Conservation (phyloP, 371 early-diverging fungal genomes). For the Lichtheimia ramosa region DNA sequence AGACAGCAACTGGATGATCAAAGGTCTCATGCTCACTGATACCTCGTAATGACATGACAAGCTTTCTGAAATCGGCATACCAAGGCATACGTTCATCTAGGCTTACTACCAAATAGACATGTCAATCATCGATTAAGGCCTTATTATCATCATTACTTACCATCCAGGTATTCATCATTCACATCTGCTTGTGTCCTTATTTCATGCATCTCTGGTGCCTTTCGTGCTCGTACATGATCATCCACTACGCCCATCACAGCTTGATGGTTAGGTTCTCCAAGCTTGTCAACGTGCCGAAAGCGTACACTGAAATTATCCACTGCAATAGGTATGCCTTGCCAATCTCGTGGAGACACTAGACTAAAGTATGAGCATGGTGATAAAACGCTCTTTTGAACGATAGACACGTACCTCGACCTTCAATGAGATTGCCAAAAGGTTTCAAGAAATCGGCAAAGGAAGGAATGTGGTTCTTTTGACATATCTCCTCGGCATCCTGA, state of each 20-base stretch:
- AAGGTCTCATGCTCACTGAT: conserved; percentile 91
- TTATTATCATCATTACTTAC: conserved; percentile 27
- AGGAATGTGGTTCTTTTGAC: conserved; percentile 65
- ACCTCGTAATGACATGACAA: conserved; percentile 64
- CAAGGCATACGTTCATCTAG: conserved; percentile 77
- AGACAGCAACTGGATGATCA: conserved; percentile 86
- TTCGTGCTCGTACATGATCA: conserved; percentile 46
- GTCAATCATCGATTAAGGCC: background rate
- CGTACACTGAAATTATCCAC: conserved; percentile 71
- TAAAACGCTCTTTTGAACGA: background rate
- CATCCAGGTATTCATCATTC: conserved; percentile 44
- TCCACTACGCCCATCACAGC: conserved; percentile 57
- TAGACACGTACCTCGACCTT: conserved; percentile 62
- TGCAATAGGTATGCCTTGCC: conserved; percentile 61
- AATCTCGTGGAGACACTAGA: conserved; percentile 70
- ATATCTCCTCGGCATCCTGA: conserved; percentile 70
- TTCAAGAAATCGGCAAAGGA: conserved; percentile 73
- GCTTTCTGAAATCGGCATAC: conserved; percentile 78
- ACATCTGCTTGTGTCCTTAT: conserved; percentile 45
- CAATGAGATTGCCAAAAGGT: conserved; percentile 83
- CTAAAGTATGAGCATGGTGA: background rate
- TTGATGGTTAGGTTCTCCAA: conserved; percentile 61
- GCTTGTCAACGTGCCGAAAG: conserved; percentile 60
- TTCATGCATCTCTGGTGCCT: conserved; percentile 9
- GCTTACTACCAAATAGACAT: conserved; percentile 18